Conservation (phyloP, 2,329 filamentous ascomycete species). For the Diaporthe nobilis region DNA sequence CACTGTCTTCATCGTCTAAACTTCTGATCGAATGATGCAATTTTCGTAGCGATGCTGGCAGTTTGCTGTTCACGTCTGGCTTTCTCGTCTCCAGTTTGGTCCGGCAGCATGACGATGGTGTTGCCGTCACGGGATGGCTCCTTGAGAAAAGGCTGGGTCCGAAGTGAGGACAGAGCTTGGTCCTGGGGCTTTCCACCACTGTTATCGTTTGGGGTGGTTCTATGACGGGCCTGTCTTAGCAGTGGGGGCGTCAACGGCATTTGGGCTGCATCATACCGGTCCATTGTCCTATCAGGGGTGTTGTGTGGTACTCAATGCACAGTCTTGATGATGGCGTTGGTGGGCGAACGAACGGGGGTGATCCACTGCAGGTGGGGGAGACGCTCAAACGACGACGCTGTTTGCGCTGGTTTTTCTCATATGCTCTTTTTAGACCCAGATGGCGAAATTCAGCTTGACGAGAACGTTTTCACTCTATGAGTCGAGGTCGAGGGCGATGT, state of each 20-base stretch:
- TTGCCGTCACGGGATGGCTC: conserved; percentile 16
- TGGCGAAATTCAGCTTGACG: not conserved
- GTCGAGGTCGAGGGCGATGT: too few species aligned
- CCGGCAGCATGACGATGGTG: conserved; percentile 23
- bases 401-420: not conserved
- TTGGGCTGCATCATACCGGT: not conserved
- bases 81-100: conserved; percentile 16
- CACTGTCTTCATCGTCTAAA: not conserved
- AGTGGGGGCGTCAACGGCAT: not conserved
- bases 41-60: conserved; percentile 5
- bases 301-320: not conserved
- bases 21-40: conserved; percentile 20
- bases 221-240: not conserved
- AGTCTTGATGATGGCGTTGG: not conserved
- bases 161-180: not conserved
- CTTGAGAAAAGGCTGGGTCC: conserved; percentile 1
- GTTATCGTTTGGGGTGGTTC: not conserved
- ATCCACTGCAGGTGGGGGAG: not conserved
- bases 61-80: conserved; percentile 7
- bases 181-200: not conserved
- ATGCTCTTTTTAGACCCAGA: too few species aligned
- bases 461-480: not conserved
- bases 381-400: not conserved
- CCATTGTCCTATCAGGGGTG: not conserved
- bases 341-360: too few species aligned